Evolutionary conservation across 2,329 filamentous ascomycete genomes (phyloP).

Genomic region (Stagonosporopsis tanaceti): DNA sequence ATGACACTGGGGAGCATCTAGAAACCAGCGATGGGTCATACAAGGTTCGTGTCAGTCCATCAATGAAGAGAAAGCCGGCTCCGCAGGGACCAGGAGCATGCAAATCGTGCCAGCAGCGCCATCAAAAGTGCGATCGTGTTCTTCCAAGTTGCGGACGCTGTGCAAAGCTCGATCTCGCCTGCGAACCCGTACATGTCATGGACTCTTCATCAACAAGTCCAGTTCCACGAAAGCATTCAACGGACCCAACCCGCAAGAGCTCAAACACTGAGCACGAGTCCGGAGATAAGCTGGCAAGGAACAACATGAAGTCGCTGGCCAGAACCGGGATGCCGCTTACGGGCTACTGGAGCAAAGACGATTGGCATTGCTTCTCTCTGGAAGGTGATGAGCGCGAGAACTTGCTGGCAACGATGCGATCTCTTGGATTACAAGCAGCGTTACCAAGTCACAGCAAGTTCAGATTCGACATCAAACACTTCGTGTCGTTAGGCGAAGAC

Average conservation of each 20-base stretch:
- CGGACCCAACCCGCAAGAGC: background rate
- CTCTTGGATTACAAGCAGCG: slow-evolving; percentile 4
- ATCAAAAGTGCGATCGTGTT: slow-evolving; percentile 68
- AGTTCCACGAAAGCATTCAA: too few species aligned
- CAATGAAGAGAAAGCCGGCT: background rate
- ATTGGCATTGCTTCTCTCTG: background rate
- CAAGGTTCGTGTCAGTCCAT: background rate
- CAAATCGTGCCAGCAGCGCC: slow-evolving; percentile 7
- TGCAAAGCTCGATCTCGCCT: slow-evolving; percentile 52
- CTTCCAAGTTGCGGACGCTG: slow-evolving; percentile 76
- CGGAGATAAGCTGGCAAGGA: background rate
- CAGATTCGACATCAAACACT: background rate
- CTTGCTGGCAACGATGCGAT: slow-evolving; percentile 7
- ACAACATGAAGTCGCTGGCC: background rate
- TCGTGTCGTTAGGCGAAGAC: slow-evolving; percentile 1
- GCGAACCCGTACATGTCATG: background rate
- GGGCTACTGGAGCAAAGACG: slow-evolving; percentile 4
- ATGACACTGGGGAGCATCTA: background rate
- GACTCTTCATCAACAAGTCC: background rate
- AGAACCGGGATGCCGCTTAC: background rate
- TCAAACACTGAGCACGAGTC: background rate
- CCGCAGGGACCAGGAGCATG: slow-evolving; percentile 9
- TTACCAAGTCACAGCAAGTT: background rate
- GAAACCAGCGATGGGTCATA: background rate
- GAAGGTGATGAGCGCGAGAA: background rate